Evolutionary conservation across 129 eudicot genomes (phyloP).

Genomic region (Centella asiatica): DNA sequence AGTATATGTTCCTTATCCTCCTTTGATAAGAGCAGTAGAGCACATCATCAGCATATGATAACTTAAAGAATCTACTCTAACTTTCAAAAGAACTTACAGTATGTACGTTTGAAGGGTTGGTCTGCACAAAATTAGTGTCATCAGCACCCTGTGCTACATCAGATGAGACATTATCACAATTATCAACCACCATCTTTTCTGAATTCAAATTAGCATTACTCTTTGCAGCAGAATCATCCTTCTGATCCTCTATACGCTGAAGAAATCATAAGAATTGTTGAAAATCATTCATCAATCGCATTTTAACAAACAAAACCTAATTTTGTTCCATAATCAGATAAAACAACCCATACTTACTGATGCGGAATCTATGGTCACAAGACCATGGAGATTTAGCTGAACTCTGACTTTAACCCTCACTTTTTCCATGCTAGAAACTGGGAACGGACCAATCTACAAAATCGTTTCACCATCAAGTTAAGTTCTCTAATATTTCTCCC

Average conservation of each 20-base stretch:
- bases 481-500: too few relatives aligned
- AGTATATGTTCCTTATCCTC: neutral
- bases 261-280: neutral
- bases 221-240: constrained; percentile 16
- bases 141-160: constrained; percentile 28
- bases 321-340: neutral
- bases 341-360: constrained; percentile 43
- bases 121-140: constrained; percentile 22
- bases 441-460: constrained; percentile 77
- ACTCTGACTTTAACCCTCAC: constrained; percentile 64
- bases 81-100: constrained; percentile 34
- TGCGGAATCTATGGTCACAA: constrained; percentile 62
- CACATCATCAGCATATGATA: neutral
- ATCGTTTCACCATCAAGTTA: constrained; percentile 3
- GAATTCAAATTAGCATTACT: constrained; percentile 28
- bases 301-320: neutral
- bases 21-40: neutral
- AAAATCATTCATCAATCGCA: constrained; percentile 5
- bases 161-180: constrained; percentile 21
- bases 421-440: constrained; percentile 32
- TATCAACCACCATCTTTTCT: constrained; percentile 36
- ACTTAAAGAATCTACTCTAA: neutral
- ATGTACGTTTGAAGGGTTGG: constrained; percentile 22
- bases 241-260: constrained; percentile 54
- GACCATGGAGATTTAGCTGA: constrained; percentile 66